phyloP scores from a whole-genome alignment of 2,329 filamentous ascomycete genomes.

The Colletotrichum salicis region DNA sequence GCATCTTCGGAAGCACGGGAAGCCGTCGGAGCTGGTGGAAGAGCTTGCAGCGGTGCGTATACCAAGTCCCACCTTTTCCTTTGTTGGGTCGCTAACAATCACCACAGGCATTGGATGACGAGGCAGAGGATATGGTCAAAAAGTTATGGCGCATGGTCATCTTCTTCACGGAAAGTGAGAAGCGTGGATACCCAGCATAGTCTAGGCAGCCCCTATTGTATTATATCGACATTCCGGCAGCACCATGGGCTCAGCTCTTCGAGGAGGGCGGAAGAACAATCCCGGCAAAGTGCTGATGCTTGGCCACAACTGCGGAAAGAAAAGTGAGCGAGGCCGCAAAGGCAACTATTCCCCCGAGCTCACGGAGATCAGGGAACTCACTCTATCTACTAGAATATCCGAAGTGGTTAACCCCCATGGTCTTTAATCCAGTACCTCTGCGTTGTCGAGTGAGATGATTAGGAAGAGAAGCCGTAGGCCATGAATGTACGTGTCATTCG shows the following conservation, averaged over 20 bases:
- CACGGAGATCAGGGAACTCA: conserved; percentile 15
- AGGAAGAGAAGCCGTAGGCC: not conserved
- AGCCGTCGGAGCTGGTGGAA: conserved; percentile 83
- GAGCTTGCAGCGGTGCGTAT: conserved; percentile 82
- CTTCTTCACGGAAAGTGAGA: conserved; percentile 96
- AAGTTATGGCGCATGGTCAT: conserved; percentile 99
- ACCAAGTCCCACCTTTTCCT: not conserved
- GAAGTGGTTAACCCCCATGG: not conserved
- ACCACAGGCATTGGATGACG: conserved; percentile 85
- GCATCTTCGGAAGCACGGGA: conserved; percentile 79
- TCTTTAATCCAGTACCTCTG: not conserved
- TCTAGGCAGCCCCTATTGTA: conserved; percentile 31
- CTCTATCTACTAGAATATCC: not conserved
- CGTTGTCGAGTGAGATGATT: not conserved
- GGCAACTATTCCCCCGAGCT: conserved; percentile 11
- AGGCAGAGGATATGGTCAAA: conserved; percentile 92
- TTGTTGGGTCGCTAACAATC: conserved; percentile 42
- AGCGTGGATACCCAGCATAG: conserved; percentile 81
- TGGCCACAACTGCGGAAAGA: not conserved
- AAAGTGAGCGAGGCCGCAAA: conserved; percentile 10
- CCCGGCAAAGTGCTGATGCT: not conserved
- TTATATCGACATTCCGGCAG: conserved; percentile 22
- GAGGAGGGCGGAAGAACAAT: not conserved
- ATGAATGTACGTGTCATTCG: conserved; percentile 9
- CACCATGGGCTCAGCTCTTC: not conserved